Percentiles rank a stretch among this genome's conserved stretches.
Conservation (phyloP, 2,329 filamentous ascomycete species). For the Xylariaceae sp. region DNA sequence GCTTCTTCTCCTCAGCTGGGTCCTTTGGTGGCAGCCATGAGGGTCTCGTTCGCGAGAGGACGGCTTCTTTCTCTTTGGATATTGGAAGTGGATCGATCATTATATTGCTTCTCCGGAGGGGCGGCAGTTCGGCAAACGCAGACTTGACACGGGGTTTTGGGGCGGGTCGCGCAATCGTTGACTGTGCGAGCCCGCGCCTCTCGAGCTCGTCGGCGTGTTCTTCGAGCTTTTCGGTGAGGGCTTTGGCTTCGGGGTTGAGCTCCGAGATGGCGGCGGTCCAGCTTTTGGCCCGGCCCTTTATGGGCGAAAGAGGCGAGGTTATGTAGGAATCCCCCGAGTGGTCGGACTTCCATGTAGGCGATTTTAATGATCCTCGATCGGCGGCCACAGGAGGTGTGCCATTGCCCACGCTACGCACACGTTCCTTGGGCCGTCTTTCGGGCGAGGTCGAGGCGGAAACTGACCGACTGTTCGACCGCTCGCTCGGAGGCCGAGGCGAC, state of each 20-base stretch:
- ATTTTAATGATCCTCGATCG: constrained; percentile 55
- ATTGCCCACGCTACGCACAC: constrained; percentile 54
- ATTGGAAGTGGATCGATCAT: constrained; percentile 81
- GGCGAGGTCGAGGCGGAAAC: constrained; percentile 50
- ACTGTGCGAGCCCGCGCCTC: constrained; percentile 33
- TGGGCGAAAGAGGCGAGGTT: constrained; percentile 35
- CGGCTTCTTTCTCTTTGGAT: constrained; percentile 81
- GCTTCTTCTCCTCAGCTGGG: constrained; percentile 82
- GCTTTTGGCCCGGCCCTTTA: constrained; percentile 59
- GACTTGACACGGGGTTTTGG: constrained; percentile 54
- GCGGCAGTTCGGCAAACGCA: constrained; percentile 63
- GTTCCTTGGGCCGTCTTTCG: constrained; percentile 45
- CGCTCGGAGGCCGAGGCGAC: constrained; percentile 60
- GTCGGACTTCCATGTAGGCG: constrained; percentile 49
- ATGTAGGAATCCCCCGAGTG: constrained; percentile 30
- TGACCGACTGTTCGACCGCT: constrained; percentile 49
- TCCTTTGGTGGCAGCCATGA: constrained; percentile 85
- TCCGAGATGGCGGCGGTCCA: constrained; percentile 68
- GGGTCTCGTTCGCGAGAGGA: constrained; percentile 71
- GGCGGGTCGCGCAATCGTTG: constrained; percentile 24
- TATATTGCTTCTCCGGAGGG: constrained; percentile 66
- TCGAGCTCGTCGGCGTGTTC: constrained; percentile 64
- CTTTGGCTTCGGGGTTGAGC: constrained; percentile 66
- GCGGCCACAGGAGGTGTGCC: constrained; percentile 56
- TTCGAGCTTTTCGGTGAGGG: constrained; percentile 73